These are phyloP conservation scores for Arabis alpina DNA, from an alignment of 345 rosid species.

Conservation along the genomic window DNA sequence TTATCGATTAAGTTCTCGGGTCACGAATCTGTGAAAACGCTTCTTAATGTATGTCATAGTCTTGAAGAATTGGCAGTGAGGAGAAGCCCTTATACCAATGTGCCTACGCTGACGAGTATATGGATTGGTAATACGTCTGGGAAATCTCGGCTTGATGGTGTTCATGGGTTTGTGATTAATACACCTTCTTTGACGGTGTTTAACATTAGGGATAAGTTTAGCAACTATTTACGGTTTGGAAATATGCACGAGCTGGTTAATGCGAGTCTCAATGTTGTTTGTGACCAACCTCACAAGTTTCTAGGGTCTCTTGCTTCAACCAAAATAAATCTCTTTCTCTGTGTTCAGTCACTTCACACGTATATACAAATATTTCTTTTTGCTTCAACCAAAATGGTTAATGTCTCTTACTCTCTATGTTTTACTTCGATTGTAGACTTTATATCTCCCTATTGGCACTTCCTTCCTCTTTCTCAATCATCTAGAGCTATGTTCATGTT, in stretches of 20 bases:
- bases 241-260: conserved; percentile 18
- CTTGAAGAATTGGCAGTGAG: conserved; percentile 32
- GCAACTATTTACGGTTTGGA: conserved; percentile 8
- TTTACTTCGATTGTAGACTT: conserved; percentile 15
- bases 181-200: no score
- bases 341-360: no score
- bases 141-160: not conserved
- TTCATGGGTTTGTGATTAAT: conserved; percentile 27
- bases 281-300: conserved; percentile 6
- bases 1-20: not conserved
- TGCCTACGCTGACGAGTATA: conserved; percentile 14
- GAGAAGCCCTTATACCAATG: not conserved
- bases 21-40: conserved; percentile 10
- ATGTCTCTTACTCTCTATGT: conserved; percentile 12
- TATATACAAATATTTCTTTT: not conserved
- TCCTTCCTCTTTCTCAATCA: conserved; percentile 21
- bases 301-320: conserved; percentile 29
- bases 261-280: conserved; percentile 13
- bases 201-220: no score
- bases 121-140: not conserved
- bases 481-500: conserved; percentile 29
- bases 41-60: not conserved
- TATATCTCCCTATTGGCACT: not conserved
- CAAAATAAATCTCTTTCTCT: no score
- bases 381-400: no score